These are phyloP conservation scores for Cyberlindnera maritima DNA, from an alignment of 805 yeast genomes.

Conservation along the genomic window DNA sequence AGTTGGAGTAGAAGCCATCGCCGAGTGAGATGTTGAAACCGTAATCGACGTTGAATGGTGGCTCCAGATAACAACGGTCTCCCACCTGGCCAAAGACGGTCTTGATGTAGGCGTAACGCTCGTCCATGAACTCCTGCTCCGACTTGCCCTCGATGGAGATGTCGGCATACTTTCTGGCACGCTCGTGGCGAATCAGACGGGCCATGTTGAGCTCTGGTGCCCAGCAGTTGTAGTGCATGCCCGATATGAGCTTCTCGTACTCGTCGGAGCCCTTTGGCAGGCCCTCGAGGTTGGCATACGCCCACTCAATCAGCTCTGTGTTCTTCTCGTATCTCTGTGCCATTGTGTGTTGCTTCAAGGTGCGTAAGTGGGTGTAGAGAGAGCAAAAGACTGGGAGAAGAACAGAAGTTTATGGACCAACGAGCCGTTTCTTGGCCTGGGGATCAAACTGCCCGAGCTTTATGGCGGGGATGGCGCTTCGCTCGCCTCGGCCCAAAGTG, in stretches of 20 bases:
- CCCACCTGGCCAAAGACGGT: slow-evolving; percentile 46
- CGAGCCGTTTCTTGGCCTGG: background rate
- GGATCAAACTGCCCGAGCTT: background rate
- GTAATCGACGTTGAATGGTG: slow-evolving; percentile 63
- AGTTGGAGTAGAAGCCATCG: slow-evolving; percentile 57
- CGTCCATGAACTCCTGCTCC: slow-evolving; percentile 32
- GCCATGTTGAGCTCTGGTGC: slow-evolving; percentile 28
- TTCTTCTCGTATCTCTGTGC: slow-evolving; percentile 29
- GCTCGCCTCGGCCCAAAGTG: background rate
- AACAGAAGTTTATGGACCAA: no score
- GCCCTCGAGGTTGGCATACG: slow-evolving; percentile 21
- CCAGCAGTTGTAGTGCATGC: slow-evolving; percentile 40
- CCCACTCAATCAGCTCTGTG: slow-evolving; percentile 21
- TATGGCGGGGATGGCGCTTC: background rate
- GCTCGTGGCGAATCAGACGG: slow-evolving; percentile 28
- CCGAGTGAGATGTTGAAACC: slow-evolving; percentile 63
- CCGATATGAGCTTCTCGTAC: slow-evolving; percentile 56
- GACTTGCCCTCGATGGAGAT: slow-evolving; percentile 26
- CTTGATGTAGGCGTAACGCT: slow-evolving; percentile 34
- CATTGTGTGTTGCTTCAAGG: slow-evolving; percentile 11
- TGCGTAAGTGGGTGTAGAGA: background rate
- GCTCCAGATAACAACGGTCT: slow-evolving; percentile 42
- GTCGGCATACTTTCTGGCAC: slow-evolving; percentile 28
- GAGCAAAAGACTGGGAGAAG: background rate
- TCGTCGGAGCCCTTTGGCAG: slow-evolving; percentile 31